Conservation (phyloP, 2,329 filamentous ascomycete species). For the Juglanconis sp. region DNA sequence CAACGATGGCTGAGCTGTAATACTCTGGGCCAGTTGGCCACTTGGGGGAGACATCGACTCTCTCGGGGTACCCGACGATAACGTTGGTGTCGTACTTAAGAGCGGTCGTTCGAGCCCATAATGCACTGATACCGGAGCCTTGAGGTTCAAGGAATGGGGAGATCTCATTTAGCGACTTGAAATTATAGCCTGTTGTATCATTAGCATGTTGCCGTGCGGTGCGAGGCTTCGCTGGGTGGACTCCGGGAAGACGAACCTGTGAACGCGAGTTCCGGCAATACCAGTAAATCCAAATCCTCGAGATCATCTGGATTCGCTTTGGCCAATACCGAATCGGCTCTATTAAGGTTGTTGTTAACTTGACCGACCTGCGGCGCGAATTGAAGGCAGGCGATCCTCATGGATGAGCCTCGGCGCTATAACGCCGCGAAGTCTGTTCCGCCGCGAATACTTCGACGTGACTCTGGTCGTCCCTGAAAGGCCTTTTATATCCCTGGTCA, state of each 20-base stretch:
- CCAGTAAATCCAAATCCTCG: constrained; percentile 65
- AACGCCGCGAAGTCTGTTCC: neutral
- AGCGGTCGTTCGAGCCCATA: constrained; percentile 69
- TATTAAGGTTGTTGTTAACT: constrained; percentile 66
- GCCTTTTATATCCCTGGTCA: neutral
- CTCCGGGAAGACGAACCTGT: constrained; percentile 47
- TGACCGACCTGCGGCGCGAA: constrained; percentile 70
- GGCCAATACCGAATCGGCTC: constrained; percentile 60
- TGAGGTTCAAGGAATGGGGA: constrained; percentile 65
- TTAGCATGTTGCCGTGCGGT: neutral
- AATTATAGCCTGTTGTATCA: constrained; percentile 64
- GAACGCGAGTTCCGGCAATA: constrained; percentile 75
- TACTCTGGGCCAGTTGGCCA: constrained; percentile 53
- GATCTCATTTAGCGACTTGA: constrained; percentile 66
- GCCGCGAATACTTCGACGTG: neutral
- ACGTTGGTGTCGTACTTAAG: constrained; percentile 65
- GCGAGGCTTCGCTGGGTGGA: neutral
- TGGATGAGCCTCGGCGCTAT: constrained; percentile 25
- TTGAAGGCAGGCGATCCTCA: constrained; percentile 69
- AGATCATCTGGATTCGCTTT: constrained; percentile 49
- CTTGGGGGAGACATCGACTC: constrained; percentile 46
- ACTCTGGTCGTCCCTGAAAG: neutral
- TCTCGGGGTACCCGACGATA: constrained; percentile 72
- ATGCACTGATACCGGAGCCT: constrained; percentile 61
- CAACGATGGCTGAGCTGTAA: constrained; percentile 52